A percentile compares a stretch with the other conserved stretches of the same genome.
These are phyloP conservation scores for Amylostereum chailletii DNA, from an alignment of 1,284 basidiomycete species.

Conservation along the genomic window DNA sequence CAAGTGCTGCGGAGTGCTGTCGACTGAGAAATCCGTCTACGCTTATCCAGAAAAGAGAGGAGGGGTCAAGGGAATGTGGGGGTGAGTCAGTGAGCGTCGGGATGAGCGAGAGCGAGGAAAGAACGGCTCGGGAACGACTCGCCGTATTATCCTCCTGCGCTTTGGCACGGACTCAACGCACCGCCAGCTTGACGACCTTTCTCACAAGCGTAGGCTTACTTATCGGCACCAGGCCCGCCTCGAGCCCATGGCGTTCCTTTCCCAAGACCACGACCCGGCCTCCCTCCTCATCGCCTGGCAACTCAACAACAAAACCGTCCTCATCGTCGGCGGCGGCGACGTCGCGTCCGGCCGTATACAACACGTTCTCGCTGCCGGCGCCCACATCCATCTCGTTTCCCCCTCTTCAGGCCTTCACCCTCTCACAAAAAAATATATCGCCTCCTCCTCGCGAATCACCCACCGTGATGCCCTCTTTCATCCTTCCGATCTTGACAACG, in stretches of 20 bases:
- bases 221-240: not conserved
- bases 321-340: conserved; percentile 86
- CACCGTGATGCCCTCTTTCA: conserved; percentile 68
- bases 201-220: too few relatives aligned
- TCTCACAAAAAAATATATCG: conserved; percentile 46
- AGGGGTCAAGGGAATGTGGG: not conserved
- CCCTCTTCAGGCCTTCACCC: conserved; percentile 57
- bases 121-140: too few relatives aligned
- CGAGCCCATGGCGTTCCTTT: not conserved
- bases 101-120: not conserved
- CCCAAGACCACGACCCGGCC: conserved; percentile 22
- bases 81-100: not conserved
- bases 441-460: conserved; percentile 47
- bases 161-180: too few relatives aligned
- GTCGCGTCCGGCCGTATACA: conserved; percentile 76
- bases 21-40: too few relatives aligned
- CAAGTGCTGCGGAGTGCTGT: too few relatives aligned
- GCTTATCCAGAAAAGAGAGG: not conserved
- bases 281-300: conserved; percentile 85
- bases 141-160: too few relatives aligned
- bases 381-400: conserved; percentile 52
- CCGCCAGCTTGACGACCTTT: too few relatives aligned
- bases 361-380: conserved; percentile 58
- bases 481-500: conserved; percentile 47
- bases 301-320: conserved; percentile 71